Conservation (phyloP, 148 eudicot genomes). For the Rhododendron vialii region DNA sequence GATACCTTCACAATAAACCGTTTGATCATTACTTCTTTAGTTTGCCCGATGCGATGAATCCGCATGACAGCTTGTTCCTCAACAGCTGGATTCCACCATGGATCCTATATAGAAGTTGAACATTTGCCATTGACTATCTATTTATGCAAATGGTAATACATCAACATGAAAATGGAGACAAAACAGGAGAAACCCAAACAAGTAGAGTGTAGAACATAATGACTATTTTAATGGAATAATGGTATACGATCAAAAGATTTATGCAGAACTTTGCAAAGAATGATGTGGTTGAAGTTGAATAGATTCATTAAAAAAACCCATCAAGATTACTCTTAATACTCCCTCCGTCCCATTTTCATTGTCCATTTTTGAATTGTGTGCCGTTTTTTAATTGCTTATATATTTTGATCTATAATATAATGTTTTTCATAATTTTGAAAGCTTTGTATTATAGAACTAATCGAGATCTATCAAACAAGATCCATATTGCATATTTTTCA, state of each 20-base stretch:
- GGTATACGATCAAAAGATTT: background rate
- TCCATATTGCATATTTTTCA: too few species aligned
- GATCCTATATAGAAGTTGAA: constrained; percentile 59
- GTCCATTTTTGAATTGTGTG: too few species aligned
- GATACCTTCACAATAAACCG: constrained; percentile 93
- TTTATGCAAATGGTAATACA: background rate
- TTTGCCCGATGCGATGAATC: constrained; percentile 98
- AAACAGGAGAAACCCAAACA: background rate
- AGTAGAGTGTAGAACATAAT: background rate
- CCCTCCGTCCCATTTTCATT: too few species aligned
- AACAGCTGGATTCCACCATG: constrained; percentile 99
- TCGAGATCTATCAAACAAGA: too few species aligned
- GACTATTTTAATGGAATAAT: background rate
- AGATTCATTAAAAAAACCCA: background rate
- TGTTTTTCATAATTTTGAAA: too few species aligned
- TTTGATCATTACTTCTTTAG: constrained; percentile 65
- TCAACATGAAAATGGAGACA: background rate
- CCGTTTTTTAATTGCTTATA: too few species aligned
- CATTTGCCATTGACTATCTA: background rate
- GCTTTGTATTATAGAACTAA: too few species aligned
- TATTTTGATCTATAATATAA: too few species aligned
- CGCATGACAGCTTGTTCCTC: constrained; percentile 99
- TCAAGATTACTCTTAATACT: background rate
- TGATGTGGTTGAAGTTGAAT: background rate
- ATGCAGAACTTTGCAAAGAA: background rate